These are phyloP conservation scores for Taiozyma sp. DNA, from an alignment of 1,139 yeast genomes.

Conservation along the genomic window DNA sequence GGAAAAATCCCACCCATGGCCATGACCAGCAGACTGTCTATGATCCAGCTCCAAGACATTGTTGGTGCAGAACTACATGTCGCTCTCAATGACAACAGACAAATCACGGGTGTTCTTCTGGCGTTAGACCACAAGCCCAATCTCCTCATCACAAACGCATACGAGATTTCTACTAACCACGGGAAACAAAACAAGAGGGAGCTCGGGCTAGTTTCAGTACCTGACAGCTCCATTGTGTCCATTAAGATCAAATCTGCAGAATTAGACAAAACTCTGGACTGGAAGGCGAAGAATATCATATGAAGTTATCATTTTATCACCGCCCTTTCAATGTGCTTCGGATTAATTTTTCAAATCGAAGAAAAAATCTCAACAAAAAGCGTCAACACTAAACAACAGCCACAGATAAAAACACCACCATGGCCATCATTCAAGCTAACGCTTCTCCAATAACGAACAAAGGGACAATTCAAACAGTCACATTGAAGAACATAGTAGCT, in stretches of 20 bases:
- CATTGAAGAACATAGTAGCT: conserved; percentile 23
- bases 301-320: background rate
- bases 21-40: conserved; percentile 2
- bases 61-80: conserved; percentile 20
- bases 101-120: conserved; percentile 28
- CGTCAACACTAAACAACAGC: background rate
- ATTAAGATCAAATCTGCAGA: conserved; percentile 24
- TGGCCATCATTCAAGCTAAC: conserved; percentile 20
- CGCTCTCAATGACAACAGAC: conserved; percentile 27
- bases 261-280: conserved; percentile 21
- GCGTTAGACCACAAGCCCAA: conserved; percentile 37
- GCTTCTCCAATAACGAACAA: conserved; percentile 14
- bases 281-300: conserved; percentile 15
- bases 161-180: conserved; percentile 16
- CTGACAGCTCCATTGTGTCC: conserved; percentile 23
- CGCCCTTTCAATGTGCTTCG: background rate
- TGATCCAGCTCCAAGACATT: conserved; percentile 16
- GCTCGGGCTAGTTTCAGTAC: conserved; percentile 34
- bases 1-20: background rate
- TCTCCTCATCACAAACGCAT: conserved; percentile 26
- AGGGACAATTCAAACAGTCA: conserved; percentile 18
- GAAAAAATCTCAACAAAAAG: background rate
- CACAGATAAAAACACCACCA: conserved; percentile 1
- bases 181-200: conserved; percentile 13
- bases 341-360: background rate